Conservation (phyloP, 2,329 filamentous ascomycete species). For the Penicillium sp. region DNA sequence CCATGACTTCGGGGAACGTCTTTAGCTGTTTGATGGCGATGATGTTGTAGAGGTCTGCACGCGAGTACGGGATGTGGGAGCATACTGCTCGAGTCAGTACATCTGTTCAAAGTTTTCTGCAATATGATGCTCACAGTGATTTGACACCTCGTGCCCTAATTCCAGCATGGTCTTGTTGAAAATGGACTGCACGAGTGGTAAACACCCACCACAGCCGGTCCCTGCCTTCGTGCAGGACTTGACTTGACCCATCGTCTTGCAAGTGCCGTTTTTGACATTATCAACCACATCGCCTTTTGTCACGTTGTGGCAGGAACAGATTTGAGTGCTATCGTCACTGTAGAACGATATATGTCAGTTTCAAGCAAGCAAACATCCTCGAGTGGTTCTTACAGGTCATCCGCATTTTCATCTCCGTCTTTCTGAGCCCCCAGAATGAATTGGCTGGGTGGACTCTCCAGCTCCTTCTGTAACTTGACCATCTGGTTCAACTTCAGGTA, state of each 20-base stretch:
- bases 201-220: constrained; percentile 84
- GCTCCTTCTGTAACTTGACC: constrained; percentile 76
- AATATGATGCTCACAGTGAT: constrained; percentile 52
- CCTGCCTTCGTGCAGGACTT: constrained; percentile 91
- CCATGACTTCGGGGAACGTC: constrained; percentile 74
- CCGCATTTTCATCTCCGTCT: constrained; percentile 69
- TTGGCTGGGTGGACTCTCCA: constrained; percentile 75
- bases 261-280: constrained; percentile 71
- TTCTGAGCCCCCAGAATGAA: constrained; percentile 78
- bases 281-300: constrained; percentile 76
- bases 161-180: constrained; percentile 85
- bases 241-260: constrained; percentile 76
- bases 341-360: constrained; percentile 14
- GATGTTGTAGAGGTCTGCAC: constrained; percentile 87
- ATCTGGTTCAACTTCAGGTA: constrained; percentile 86
- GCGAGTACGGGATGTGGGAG: constrained; percentile 77
- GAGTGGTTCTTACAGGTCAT: constrained; percentile 59
- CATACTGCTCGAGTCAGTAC: constrained; percentile 55
- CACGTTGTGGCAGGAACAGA: constrained; percentile 92
- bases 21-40: constrained; percentile 76
- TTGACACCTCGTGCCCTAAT: constrained; percentile 84
- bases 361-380: background rate
- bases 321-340: constrained; percentile 75
- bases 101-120: background rate
- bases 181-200: constrained; percentile 83